A percentile compares a stretch with the other conserved stretches of the same genome.
These are phyloP conservation scores for Decorospora gaudefroyi DNA, from an alignment of 2,329 filamentous ascomycete genomes.

Conservation along the genomic window DNA sequence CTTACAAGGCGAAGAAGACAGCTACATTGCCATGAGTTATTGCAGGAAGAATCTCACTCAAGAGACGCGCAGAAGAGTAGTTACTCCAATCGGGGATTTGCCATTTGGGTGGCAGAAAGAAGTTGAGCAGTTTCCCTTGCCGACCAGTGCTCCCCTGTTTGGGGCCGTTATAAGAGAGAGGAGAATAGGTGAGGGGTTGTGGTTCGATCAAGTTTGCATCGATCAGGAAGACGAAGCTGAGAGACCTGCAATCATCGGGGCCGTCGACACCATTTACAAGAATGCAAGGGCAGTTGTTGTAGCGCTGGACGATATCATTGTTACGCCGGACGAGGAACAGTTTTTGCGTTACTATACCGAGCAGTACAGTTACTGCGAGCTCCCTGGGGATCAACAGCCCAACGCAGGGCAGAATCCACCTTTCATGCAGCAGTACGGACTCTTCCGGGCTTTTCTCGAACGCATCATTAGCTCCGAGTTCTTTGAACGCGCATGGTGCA, in stretches of 20 bases:
- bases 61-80: slow-evolving; percentile 31
- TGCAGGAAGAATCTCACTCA: slow-evolving; percentile 43
- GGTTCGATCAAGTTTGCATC: slow-evolving; percentile 55
- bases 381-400: slow-evolving; percentile 29
- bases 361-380: slow-evolving; percentile 40
- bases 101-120: slow-evolving; percentile 45
- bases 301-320: slow-evolving; percentile 50
- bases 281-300: slow-evolving; percentile 50
- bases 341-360: slow-evolving; percentile 48
- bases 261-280: slow-evolving; percentile 51
- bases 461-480: slow-evolving; percentile 49
- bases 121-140: slow-evolving; percentile 47
- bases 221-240: slow-evolving; percentile 49
- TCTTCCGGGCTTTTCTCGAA: slow-evolving; percentile 38
- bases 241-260: slow-evolving; percentile 47
- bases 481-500: slow-evolving; percentile 54
- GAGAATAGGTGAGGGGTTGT: slow-evolving; percentile 48
- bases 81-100: slow-evolving; percentile 34
- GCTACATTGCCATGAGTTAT: slow-evolving; percentile 53
- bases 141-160: slow-evolving; percentile 48
- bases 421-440: slow-evolving; percentile 34
- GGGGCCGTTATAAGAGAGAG: slow-evolving; percentile 50
- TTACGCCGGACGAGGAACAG: slow-evolving; percentile 42
- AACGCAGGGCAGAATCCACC: slow-evolving; percentile 35
- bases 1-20: slow-evolving; percentile 39